These are phyloP conservation scores for Cyclotella distinguenda DNA, from an alignment of 108 stramenopile genomes.

Conservation along the genomic window DNA sequence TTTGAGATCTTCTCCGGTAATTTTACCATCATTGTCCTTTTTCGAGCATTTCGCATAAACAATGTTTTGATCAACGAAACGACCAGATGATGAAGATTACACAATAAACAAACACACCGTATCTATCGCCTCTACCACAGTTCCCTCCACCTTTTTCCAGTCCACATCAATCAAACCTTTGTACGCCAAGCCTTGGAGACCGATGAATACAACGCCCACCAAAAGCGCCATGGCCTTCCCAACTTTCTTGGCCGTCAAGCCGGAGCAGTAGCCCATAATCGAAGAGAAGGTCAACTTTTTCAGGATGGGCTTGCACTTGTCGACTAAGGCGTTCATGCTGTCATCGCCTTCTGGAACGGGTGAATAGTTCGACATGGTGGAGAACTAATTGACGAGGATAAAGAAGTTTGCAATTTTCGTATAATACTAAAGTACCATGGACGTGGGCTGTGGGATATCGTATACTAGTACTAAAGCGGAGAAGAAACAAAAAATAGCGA, in stretches of 20 bases:
- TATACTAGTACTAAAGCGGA: too few relatives aligned
- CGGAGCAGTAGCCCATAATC: constrained; percentile 87
- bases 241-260: constrained; percentile 78
- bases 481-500: too few relatives aligned
- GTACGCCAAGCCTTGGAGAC: constrained; percentile 62
- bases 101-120: constrained; percentile 47
- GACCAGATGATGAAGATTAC: neutral
- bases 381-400: neutral
- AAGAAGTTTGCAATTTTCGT: too few relatives aligned
- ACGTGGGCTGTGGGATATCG: too few relatives aligned
- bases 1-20: constrained; percentile 62
- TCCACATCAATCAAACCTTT: constrained; percentile 82
- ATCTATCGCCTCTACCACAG: constrained; percentile 64
- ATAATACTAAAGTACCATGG: too few relatives aligned
- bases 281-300: constrained; percentile 71
- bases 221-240: constrained; percentile 75
- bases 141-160: constrained; percentile 80
- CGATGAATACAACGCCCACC: constrained; percentile 77
- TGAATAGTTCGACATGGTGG: constrained; percentile 24
- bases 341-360: constrained; percentile 11
- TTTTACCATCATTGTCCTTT: constrained; percentile 35
- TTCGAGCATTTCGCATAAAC: neutral
- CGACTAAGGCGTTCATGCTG: constrained; percentile 10
- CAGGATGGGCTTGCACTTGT: constrained; percentile 41
- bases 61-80: neutral